phyloP scores from a whole-genome alignment of 208 protist species.

The Crithidia bombi region DNA sequence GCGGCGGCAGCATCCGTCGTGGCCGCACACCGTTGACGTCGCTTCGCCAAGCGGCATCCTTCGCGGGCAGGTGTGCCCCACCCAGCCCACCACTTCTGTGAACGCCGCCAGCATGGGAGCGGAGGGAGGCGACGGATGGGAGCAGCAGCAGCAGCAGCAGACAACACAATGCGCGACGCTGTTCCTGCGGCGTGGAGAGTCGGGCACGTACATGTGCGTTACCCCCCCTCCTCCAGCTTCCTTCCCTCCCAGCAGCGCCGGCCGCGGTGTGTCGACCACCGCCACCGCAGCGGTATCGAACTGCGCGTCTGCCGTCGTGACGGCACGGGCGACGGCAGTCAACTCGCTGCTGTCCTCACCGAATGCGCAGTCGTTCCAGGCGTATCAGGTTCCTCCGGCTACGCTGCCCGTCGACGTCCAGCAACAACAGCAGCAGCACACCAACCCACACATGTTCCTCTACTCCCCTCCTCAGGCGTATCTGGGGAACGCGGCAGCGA shows the following conservation, averaged over 20 bases:
- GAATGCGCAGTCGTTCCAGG: not conserved
- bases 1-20: not conserved
- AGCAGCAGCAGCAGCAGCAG: not conserved
- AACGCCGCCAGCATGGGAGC: too few species aligned
- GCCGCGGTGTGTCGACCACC: not conserved
- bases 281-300: not conserved
- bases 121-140: too few species aligned
- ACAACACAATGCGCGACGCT: too few species aligned
- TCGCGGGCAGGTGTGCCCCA: too few species aligned
- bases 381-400: slow-evolving; percentile 15
- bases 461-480: slow-evolving; percentile 26
- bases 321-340: not conserved
- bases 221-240: slow-evolving; percentile 8
- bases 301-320: not conserved
- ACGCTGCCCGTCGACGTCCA: slow-evolving; percentile 1
- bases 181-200: not conserved
- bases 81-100: too few species aligned
- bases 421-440: not conserved
- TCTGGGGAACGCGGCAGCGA: not conserved
- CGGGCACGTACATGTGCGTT: not conserved
- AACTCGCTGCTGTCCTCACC: slow-evolving; percentile 27
- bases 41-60: too few species aligned
- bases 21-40: not conserved
- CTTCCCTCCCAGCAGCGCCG: not conserved
- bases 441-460: slow-evolving; percentile 2